These are phyloP conservation scores for Uncinocarpus reesii DNA, from an alignment of 2,329 filamentous ascomycete genomes.

Conservation along the genomic window DNA sequence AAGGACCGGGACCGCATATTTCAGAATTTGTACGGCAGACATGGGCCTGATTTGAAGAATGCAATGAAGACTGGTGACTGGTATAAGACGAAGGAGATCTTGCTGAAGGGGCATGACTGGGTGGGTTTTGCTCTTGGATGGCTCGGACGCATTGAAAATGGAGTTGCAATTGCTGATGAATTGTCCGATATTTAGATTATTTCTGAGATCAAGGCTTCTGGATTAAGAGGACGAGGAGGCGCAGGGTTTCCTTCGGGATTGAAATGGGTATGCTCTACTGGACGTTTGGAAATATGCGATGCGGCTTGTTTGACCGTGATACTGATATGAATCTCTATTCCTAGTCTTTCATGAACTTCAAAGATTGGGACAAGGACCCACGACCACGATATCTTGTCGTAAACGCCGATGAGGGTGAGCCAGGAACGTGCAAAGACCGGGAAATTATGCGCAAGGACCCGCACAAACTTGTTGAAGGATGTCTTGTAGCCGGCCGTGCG, in stretches of 20 bases:
- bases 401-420: constrained; percentile 97
- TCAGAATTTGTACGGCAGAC: constrained; percentile 93
- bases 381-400: constrained; percentile 95
- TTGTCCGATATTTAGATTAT: constrained; percentile 58
- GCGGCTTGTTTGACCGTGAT: neutral
- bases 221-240: constrained; percentile 87
- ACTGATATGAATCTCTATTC: constrained; percentile 14
- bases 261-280: constrained; percentile 78
- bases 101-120: constrained; percentile 95
- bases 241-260: constrained; percentile 95
- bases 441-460: constrained; percentile 99
- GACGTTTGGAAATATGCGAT: no score
- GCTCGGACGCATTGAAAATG: neutral
- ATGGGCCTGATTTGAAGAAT: constrained; percentile 80
- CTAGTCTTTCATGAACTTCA: constrained; percentile 99
- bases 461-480: constrained; percentile 97
- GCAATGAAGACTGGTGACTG: constrained; percentile 98
- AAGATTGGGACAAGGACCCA: constrained; percentile 96
- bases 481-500: constrained; percentile 84
- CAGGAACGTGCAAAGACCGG: constrained; percentile 97
- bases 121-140: constrained; percentile 31
- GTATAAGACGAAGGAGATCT: constrained; percentile 98
- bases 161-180: neutral
- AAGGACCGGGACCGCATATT: constrained; percentile 98
- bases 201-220: constrained; percentile 90